Evolutionary conservation across 1,139 yeast species (phyloP).

Genomic region (Pichia sp.): DNA sequence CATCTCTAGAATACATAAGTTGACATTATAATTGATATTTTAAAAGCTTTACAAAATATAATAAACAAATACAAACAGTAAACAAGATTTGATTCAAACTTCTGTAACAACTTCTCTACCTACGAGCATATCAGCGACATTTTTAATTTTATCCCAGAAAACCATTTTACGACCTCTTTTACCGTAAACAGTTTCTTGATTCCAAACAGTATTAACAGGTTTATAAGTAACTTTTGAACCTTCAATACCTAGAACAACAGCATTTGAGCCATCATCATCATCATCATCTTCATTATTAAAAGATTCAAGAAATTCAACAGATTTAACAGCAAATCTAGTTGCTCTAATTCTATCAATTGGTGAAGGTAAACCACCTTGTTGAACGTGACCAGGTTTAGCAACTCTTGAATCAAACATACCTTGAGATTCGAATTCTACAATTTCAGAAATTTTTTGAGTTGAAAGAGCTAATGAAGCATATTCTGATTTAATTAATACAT

Average conservation of each 20-base stretch:
- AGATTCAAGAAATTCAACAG: conserved; percentile 74
- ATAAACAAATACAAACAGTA: too few relatives aligned
- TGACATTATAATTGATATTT: too few relatives aligned
- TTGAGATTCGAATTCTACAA: conserved; percentile 68
- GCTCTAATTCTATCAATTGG: conserved; percentile 93
- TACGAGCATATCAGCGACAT: conserved; percentile 76
- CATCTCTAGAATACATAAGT: too few relatives aligned
- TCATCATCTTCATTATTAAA: conserved; percentile 24
- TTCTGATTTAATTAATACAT: conserved; percentile 77
- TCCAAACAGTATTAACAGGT: conserved; percentile 68
- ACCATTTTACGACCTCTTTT: conserved; percentile 84
- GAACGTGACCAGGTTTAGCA: conserved; percentile 97
- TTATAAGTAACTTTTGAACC: conserved; percentile 72
- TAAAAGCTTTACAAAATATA: too few relatives aligned
- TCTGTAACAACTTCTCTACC: conserved; percentile 50
- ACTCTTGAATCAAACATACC: conserved; percentile 85
- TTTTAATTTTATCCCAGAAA: conserved; percentile 72
- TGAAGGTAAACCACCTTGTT: conserved; percentile 95
- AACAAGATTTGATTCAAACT: too few relatives aligned
- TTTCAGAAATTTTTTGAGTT: conserved; percentile 74
- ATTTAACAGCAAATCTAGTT: conserved; percentile 80
- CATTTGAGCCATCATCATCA: conserved; percentile 44
- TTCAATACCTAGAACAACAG: conserved; percentile 80
- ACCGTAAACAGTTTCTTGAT: conserved; percentile 72
- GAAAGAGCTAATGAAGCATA: conserved; percentile 76